Evolutionary conservation across 345 rosid genomes (phyloP), one percentile per base, ranked within the genome.

Genomic region (Populus simonii): DNA sequence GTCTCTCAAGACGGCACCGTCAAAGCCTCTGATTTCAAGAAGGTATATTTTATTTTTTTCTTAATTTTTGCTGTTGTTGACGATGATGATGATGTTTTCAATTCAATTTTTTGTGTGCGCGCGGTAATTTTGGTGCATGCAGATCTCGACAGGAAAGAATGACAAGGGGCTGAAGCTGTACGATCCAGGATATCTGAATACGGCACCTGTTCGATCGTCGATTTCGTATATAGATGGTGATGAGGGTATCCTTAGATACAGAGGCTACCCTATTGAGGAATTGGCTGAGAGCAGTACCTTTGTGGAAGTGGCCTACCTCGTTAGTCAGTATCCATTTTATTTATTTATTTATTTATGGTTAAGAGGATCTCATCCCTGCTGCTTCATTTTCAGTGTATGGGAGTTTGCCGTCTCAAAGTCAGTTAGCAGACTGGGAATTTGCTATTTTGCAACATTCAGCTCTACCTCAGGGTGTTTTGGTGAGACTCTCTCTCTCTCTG

Each of bases 371-470:
- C 2, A 62, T 62, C 7, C 38, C 17, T 31, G 59, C 51, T 36
- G 59, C 51, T 78, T 68, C 65, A 20, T 72, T 73, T 78, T 27
- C 86, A 96, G 99, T 96, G 91, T 93, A 96, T 80, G 99, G 99
- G 73, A 92, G 84, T 76, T 72, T 90, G 71, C 99, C 99, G 45
- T 88, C 97, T 72, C 80, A 89, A 82, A 79, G 81, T 76, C 94
- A 92, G 85, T 82, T 96, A 73, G 94, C 96, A 62, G 97, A 93
- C 82, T 96, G 99, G 99, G 96, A 96, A 81, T 96, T 96, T 81
- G 87, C 97, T 9, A 81, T 96, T 83, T 84, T 93, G 80, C 98
- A 96, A 79, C 98, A 96, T 87, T 96, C 99, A 59, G 99, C 99
- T 63, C 96, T 93, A 62, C 99, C 99, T 0, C 97, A 92, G 85